These are phyloP conservation scores for Citrus glauca DNA, from an alignment of 345 rosid genomes.

Conservation along the genomic window DNA sequence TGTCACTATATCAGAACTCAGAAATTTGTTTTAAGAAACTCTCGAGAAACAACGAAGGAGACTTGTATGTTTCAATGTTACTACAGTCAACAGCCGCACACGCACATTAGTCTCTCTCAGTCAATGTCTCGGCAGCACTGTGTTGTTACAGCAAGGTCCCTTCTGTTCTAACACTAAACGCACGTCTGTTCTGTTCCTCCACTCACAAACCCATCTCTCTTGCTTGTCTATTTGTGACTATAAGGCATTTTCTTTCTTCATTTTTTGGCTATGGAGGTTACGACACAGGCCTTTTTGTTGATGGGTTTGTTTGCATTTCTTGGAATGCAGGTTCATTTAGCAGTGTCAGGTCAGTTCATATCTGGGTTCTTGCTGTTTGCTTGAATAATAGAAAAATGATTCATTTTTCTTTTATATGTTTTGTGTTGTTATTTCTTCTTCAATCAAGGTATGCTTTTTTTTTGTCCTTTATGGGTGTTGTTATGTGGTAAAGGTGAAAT, in stretches of 20 bases:
- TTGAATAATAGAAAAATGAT: not conserved
- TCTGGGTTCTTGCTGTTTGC: not conserved
- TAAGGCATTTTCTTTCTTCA: not conserved
- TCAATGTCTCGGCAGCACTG: not conserved
- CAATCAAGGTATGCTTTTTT: not conserved
- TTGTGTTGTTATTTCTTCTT: not conserved
- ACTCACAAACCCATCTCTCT: conserved; percentile 17
- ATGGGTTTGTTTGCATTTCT: conserved; percentile 43
- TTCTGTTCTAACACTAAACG: conserved; percentile 9
- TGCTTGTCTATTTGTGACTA: conserved; percentile 11
- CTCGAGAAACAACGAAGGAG: not conserved
- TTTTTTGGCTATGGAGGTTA: conserved; percentile 36
- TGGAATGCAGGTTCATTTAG: conserved; percentile 42
- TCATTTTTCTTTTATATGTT: not conserved
- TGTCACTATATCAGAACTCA: not conserved
- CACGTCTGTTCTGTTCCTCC: conserved; percentile 19
- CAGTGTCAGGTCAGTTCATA: conserved; percentile 46
- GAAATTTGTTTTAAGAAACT: not conserved
- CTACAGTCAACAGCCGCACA: not conserved
- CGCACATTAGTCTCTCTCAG: not conserved
- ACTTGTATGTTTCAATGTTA: not conserved
- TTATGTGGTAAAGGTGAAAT: not conserved
- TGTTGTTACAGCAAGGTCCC: not conserved
- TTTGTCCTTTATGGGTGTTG: not conserved
- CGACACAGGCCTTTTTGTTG: conserved; percentile 29